These are phyloP conservation scores for Nematodospora anomalae DNA, from an alignment of 1,139 yeast genomes.

Conservation along the genomic window DNA sequence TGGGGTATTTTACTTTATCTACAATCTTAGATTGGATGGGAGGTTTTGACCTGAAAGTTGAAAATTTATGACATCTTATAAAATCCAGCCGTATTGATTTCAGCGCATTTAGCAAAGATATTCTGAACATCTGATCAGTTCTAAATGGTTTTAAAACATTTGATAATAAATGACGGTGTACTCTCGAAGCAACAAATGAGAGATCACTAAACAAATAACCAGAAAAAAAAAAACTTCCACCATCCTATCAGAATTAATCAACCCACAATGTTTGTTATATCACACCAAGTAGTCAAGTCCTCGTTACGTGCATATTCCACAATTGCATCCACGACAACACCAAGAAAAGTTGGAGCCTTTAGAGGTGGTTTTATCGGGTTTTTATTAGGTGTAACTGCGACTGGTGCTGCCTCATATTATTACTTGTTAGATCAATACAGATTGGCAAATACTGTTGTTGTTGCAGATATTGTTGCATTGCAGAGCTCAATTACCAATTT, in stretches of 20 bases:
- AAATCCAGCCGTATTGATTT: background rate
- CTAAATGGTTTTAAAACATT: background rate
- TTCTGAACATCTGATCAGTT: background rate
- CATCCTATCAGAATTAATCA: background rate
- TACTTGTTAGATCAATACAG: constrained; percentile 79
- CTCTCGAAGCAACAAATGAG: background rate
- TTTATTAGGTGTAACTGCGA: constrained; percentile 68
- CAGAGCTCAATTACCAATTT: constrained; percentile 66
- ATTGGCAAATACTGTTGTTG: constrained; percentile 66
- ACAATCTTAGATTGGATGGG: background rate
- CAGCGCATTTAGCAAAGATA: background rate
- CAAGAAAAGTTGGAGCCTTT: constrained; percentile 54
- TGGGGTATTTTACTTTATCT: constrained; percentile 5
- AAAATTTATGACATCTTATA: background rate
- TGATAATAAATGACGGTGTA: background rate
- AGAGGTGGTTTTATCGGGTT: constrained; percentile 76
- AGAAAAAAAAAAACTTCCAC: constrained; percentile 1
- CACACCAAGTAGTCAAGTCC: constrained; percentile 24
- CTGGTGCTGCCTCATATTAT: constrained; percentile 77
- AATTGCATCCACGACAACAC: constrained; percentile 20
- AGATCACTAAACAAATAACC: background rate
- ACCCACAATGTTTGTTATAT: constrained; percentile 1
- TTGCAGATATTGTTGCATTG: constrained; percentile 71
- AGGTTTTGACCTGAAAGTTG: background rate
- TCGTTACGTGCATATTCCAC: constrained; percentile 37